Conservation (phyloP, 1,284 basidiomycete genomes). For the Mycosarcoma maydis region DNA sequence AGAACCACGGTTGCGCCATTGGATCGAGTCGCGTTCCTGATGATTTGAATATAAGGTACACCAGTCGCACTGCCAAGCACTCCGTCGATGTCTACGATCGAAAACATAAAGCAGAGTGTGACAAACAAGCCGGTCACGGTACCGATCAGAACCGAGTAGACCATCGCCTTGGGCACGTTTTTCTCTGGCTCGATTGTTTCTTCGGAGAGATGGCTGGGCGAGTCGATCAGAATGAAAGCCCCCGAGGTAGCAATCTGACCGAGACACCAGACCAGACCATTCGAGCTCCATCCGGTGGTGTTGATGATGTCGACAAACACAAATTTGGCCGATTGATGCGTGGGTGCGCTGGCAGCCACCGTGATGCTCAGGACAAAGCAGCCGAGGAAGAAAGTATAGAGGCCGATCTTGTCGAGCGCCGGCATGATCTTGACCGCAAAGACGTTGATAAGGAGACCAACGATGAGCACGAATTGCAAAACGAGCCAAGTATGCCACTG, state of each 20-base stretch:
- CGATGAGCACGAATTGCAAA: constrained; percentile 21
- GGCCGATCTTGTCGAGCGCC: constrained; percentile 26
- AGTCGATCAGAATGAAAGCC: constrained; percentile 33
- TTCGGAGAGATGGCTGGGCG: constrained; percentile 33
- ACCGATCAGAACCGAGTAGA: constrained; percentile 32
- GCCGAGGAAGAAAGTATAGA: constrained; percentile 25
- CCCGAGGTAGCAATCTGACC: constrained; percentile 33
- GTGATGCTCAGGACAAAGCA: constrained; percentile 36
- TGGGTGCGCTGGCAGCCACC: constrained; percentile 24
- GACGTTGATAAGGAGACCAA: constrained; percentile 21
- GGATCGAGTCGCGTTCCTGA: constrained; percentile 28
- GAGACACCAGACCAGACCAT: constrained; percentile 26
- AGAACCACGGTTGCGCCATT: constrained; percentile 33
- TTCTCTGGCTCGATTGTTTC: constrained; percentile 35
- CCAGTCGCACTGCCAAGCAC: constrained; percentile 22
- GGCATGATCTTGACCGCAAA: constrained; percentile 38
- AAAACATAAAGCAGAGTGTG: constrained; percentile 39
- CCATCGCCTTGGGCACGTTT: constrained; percentile 38
- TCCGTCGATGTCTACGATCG: constrained; percentile 35
- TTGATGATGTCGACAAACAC: constrained; percentile 39
- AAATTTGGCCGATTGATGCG: constrained; percentile 26
- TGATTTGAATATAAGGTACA: constrained; percentile 32
- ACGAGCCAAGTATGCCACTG: constrained; percentile 37
- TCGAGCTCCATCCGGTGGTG: constrained; percentile 23
- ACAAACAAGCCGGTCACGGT: constrained; percentile 30